Conservation (phyloP, 2,329 filamentous ascomycete genomes). For the Sporothrix brasiliensis region DNA sequence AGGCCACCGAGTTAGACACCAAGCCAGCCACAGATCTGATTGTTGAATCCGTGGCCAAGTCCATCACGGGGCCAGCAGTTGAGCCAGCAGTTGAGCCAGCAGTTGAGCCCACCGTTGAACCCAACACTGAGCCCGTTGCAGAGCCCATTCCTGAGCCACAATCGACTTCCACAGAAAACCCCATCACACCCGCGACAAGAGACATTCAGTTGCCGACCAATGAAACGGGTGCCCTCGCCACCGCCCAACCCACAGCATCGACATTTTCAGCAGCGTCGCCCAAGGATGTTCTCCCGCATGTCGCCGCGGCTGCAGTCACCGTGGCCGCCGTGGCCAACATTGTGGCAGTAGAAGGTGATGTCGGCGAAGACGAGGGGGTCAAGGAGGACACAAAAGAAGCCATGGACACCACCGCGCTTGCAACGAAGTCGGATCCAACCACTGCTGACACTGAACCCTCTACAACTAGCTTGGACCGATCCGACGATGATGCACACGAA, state of each 20-base stretch:
- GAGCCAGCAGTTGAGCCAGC: not conserved
- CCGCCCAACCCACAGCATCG: not conserved
- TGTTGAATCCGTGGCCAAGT: not conserved
- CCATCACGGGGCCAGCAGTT: not conserved
- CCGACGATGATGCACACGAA: slow-evolving; percentile 30
- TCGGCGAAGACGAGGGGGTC: slow-evolving; percentile 12
- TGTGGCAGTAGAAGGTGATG: slow-evolving; percentile 32
- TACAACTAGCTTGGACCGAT: slow-evolving; percentile 29
- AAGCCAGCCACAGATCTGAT: not conserved
- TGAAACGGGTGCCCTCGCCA: not conserved
- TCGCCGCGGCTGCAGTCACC: slow-evolving; percentile 22
- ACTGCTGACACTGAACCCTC: slow-evolving; percentile 30
- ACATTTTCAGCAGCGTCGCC: not conserved
- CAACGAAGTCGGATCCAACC: slow-evolving; percentile 7
- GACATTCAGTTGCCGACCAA: not conserved
- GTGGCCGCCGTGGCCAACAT: slow-evolving; percentile 25
- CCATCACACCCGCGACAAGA: not conserved
- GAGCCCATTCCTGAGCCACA: not conserved
- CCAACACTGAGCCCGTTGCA: not conserved
- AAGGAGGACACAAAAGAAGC: not conserved
- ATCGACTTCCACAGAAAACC: not conserved
- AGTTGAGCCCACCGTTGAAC: not conserved
- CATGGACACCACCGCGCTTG: not conserved
- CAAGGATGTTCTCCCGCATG: slow-evolving; percentile 21
- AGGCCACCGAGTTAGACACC: not conserved